Evolutionary conservation across 2,329 filamentous ascomycete genomes (phyloP).

Genomic region (Falciphora oryzae): DNA sequence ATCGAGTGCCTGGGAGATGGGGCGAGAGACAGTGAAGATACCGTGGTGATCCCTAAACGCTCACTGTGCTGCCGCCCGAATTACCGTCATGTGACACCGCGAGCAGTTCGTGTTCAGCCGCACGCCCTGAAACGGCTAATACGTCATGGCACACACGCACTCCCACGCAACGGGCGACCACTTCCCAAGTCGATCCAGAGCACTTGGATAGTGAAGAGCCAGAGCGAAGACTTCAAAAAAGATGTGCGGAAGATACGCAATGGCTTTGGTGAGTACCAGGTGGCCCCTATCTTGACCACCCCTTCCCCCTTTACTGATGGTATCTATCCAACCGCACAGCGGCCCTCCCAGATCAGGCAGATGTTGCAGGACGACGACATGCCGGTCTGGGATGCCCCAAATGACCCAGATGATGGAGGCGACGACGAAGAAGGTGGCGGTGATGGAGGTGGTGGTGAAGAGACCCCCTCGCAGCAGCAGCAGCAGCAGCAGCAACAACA

Average conservation of each 20-base stretch:
- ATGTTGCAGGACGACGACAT: conserved; percentile 71
- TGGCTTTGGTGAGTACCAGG: conserved; percentile 25
- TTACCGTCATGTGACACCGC: neutral
- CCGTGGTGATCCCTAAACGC: no score
- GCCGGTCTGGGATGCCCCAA: conserved; percentile 64
- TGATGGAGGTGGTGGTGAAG: conserved; percentile 36
- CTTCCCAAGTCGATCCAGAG: neutral
- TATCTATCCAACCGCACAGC: conserved; percentile 38
- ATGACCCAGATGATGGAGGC: conserved; percentile 60
- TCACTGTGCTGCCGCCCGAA: neutral
- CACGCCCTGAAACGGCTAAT: neutral
- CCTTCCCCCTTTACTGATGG: neutral
- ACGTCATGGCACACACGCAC: neutral
- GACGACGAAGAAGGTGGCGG: conserved; percentile 34
- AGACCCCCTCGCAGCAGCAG: conserved; percentile 32
- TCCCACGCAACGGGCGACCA: no score
- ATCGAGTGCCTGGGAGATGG: no score
- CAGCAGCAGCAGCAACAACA: conserved; percentile 33
- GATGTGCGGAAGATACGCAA: conserved; percentile 33
- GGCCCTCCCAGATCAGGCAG: conserved; percentile 68
- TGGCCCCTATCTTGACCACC: neutral
- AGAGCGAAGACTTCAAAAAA: neutral
- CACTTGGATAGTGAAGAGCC: neutral
- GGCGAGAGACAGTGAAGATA: no score
- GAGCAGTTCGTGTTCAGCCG: neutral